These are phyloP conservation scores for Geotrichum bryndzae DNA, from an alignment of 1,139 yeast species.

Conservation along the genomic window DNA sequence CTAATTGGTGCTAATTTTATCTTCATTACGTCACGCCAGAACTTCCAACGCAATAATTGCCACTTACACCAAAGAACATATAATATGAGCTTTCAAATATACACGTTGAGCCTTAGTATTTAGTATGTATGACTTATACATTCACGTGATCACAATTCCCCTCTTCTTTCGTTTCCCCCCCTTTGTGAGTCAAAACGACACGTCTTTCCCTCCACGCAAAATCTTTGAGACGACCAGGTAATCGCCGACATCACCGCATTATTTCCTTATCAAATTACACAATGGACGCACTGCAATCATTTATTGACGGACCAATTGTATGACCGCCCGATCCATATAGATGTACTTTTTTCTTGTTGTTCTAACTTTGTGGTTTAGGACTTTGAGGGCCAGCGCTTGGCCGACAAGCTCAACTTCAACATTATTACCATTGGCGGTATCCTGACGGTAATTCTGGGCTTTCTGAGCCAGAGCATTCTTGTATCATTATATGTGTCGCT, in stretches of 20 bases:
- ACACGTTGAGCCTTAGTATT: no score
- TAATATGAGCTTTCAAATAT: neutral
- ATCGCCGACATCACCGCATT: neutral
- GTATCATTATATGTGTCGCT: constrained; percentile 11
- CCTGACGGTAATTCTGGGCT: constrained; percentile 13
- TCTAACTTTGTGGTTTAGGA: constrained; percentile 8
- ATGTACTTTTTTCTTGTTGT: neutral
- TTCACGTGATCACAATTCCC: neutral
- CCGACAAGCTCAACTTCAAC: constrained; percentile 13
- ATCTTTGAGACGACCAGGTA: neutral
- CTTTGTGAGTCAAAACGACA: neutral
- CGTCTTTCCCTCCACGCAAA: neutral
- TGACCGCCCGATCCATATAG: neutral
- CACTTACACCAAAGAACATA: neutral
- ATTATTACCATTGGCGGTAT: constrained; percentile 13
- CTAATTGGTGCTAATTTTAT: no score
- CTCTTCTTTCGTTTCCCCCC: neutral
- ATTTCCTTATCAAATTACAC: neutral
- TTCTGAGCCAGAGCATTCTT: constrained; percentile 13
- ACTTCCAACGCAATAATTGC: neutral
- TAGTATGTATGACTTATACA: neutral
- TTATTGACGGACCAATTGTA: constrained; percentile 17
- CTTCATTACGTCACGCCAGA: no score
- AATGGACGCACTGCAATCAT: constrained; percentile 11
- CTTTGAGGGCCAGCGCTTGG: constrained; percentile 18